Conservation (phyloP, 495 filamentous ascomycete species). For the Glonium stellatum region DNA sequence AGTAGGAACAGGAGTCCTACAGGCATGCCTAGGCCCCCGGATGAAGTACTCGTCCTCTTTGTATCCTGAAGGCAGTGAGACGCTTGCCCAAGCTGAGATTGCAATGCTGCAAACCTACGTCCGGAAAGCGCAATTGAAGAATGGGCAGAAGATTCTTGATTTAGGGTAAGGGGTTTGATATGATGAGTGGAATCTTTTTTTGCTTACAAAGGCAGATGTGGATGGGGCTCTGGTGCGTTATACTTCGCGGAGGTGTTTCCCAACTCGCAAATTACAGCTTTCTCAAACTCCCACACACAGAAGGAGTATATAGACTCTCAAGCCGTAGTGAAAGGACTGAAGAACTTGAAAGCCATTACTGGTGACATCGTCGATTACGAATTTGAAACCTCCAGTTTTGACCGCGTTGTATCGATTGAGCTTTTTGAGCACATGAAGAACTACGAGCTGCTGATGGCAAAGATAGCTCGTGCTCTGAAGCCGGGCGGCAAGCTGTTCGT, state of each 20-base stretch:
- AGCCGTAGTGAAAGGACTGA: slow-evolving; percentile 47
- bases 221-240: slow-evolving; percentile 57
- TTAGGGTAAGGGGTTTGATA: slow-evolving; percentile 42
- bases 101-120: slow-evolving; percentile 57
- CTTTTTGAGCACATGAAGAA: slow-evolving; percentile 73
- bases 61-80: slow-evolving; percentile 51
- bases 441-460: slow-evolving; percentile 57
- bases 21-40: slow-evolving; percentile 50
- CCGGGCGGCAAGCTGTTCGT: slow-evolving; percentile 57
- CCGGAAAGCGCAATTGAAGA: slow-evolving; percentile 46
- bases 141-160: slow-evolving; percentile 57
- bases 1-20: slow-evolving; percentile 53
- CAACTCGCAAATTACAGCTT: slow-evolving; percentile 51
- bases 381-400: slow-evolving; percentile 48
- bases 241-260: slow-evolving; percentile 57
- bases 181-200: background rate
- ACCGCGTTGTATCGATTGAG: slow-evolving; percentile 58
- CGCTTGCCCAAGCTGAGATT: slow-evolving; percentile 54
- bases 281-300: slow-evolving; percentile 59
- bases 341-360: slow-evolving; percentile 53
- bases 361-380: slow-evolving; percentile 55
- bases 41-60: slow-evolving; percentile 60
- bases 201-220: slow-evolving; percentile 41
- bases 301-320: slow-evolving; percentile 55
- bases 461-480: slow-evolving; percentile 49